Evolutionary conservation across 2,329 filamentous ascomycete genomes (phyloP).

Genomic region (Neodidymelliopsis sp.): DNA sequence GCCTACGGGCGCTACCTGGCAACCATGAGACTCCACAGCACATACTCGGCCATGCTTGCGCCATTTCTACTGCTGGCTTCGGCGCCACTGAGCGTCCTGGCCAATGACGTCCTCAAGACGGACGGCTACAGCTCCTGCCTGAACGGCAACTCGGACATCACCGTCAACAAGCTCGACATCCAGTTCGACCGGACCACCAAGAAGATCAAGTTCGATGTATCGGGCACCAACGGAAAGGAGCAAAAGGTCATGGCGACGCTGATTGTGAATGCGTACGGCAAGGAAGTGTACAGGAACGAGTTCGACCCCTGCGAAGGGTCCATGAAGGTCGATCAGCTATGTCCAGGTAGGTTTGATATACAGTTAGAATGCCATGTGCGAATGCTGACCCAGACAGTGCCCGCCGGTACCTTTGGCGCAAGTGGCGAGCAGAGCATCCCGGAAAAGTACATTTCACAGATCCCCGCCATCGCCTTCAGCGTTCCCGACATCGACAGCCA

Average conservation of each 20-base stretch:
- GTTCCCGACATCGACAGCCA: constrained; percentile 89
- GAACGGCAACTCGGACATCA: constrained; percentile 64
- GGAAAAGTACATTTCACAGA: constrained; percentile 71
- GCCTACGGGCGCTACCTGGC: constrained; percentile 41
- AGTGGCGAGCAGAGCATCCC: constrained; percentile 76
- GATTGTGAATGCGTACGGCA: constrained; percentile 83
- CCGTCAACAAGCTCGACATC: constrained; percentile 77
- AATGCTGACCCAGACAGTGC: constrained; percentile 62
- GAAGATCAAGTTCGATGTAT: constrained; percentile 80
- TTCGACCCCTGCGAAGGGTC: constrained; percentile 82
- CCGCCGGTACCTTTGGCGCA: constrained; percentile 76
- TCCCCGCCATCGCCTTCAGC: constrained; percentile 88
- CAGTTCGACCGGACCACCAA: constrained; percentile 78
- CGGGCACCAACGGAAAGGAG: constrained; percentile 73
- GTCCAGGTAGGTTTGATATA: constrained; percentile 70
- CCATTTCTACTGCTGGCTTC: constrained; percentile 49
- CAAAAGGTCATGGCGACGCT: constrained; percentile 84
- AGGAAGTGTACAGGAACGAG: constrained; percentile 75
- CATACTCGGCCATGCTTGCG: constrained; percentile 48
- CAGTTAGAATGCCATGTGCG: not conserved
- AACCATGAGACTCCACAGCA: constrained; percentile 45
- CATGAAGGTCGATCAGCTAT: constrained; percentile 76
- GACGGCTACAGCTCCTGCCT: constrained; percentile 80
- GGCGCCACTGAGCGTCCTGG: constrained; percentile 61
- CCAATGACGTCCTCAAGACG: constrained; percentile 77